Evolutionary conservation across 768 basidiomycete species (phyloP), one percentile per base, ranked within the genome.

Genomic region (Sporobolomyces phaffii): DNA sequence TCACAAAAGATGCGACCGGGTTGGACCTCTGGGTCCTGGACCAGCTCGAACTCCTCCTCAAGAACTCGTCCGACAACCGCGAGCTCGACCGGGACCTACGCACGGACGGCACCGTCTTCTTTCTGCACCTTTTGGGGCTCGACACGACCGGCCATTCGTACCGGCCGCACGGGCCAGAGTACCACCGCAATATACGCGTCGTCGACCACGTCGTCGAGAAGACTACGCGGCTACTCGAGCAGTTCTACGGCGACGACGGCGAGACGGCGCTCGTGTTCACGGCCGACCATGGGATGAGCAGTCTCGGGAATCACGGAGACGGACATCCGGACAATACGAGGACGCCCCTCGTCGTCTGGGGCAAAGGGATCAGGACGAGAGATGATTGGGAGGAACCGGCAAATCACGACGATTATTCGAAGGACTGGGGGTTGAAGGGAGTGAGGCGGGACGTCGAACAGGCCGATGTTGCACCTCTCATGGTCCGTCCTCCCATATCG

Each of bases 211-310:
- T 92, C 68, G 88, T 90, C 31, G 80, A 80, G 38, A 80, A 84
- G 60, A 84, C 87, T 1, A 87, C 89, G 68, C 72, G 77, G 41
- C 80, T 90, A 4, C 75, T 91, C 26, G 75, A 77, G 1, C 79
- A 83, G 7, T 91, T 87, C 75, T 91, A 85, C 72, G 73, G 78
- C 36, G 87, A 89, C 64, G 78, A 84, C 26, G 83, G 86, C 61
- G 56, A 64, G 45, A 90, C 89, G 0, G 83, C 83, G 64, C 91
- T 82, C 74, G 77, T 91, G 36, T 91, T 90, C 75, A 91, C 88
- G 3, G 88, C 90, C 0, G 90, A 92, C 76, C 90, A 92, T 74
- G 90, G 90, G 13, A 92, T 92, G 90, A 88, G 87, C 6, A 83
- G 81, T 36, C 87, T 90, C 60, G 90, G 90, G 17, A 91, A 91